phyloP scores from a whole-genome alignment of 495 filamentous ascomycete genomes.

The Penicillium silybi region DNA sequence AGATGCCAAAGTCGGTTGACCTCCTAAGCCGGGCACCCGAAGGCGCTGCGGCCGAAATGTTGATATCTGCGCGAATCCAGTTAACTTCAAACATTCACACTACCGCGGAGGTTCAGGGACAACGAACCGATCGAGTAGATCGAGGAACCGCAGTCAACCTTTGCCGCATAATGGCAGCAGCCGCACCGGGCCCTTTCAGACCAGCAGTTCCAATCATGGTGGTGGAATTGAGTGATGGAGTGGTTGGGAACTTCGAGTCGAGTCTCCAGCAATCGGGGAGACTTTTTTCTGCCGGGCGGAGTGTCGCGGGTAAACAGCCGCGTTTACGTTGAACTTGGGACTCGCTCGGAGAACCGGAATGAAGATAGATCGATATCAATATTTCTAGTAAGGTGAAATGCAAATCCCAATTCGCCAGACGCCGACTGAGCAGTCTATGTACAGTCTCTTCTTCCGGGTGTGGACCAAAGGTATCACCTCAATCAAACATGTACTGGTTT shows the following conservation, averaged over 20 bases:
- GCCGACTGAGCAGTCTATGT: conserved; percentile 36
- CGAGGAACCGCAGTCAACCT: conserved; percentile 27
- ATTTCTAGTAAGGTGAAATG: conserved; percentile 18
- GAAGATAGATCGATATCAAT: not conserved
- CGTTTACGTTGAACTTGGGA: not conserved
- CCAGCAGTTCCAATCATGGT: conserved; percentile 38
- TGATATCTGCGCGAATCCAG: conserved; percentile 32
- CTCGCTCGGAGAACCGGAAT: not conserved
- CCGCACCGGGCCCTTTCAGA: conserved; percentile 28
- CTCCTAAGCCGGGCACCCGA: conserved; percentile 18
- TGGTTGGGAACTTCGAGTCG: conserved; percentile 12
- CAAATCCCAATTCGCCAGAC: conserved; percentile 28
- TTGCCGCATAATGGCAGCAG: conserved; percentile 34
- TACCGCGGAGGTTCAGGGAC: not conserved
- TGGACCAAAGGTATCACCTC: conserved; percentile 18
- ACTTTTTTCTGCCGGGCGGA: conserved; percentile 44
- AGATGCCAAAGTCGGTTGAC: conserved; percentile 22
- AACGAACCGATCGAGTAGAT: conserved; percentile 40
- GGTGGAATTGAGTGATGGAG: conserved; percentile 7
- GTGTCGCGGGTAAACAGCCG: conserved; percentile 14
- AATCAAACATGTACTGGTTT: conserved; percentile 21
- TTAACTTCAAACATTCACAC: conserved; percentile 17
- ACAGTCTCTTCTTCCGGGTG: conserved; percentile 23
- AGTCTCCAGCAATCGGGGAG: conserved; percentile 15
- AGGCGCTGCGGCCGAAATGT: conserved; percentile 31